These are phyloP conservation scores for Sparassis latifolia DNA, from an alignment of 1,284 basidiomycete species.

Conservation along the genomic window DNA sequence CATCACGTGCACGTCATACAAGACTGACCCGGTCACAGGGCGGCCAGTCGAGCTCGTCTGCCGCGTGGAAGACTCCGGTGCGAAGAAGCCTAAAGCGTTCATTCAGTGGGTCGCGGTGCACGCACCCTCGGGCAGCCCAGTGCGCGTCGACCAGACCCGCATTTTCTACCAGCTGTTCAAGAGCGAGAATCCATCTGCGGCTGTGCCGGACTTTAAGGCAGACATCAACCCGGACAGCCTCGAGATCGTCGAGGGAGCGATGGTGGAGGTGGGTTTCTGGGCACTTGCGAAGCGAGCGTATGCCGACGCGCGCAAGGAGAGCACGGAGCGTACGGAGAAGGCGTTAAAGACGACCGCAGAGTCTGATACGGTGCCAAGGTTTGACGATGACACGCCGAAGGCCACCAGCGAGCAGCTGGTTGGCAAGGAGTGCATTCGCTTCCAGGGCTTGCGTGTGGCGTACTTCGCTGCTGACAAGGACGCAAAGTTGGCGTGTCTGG, in stretches of 20 bases:
- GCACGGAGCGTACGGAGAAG: slow-evolving; percentile 59
- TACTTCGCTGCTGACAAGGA: slow-evolving; percentile 96
- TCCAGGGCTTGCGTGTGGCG: slow-evolving; percentile 94
- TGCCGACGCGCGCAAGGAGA: slow-evolving; percentile 60
- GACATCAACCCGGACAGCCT: slow-evolving; percentile 80
- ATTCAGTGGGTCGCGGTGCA: slow-evolving; percentile 98
- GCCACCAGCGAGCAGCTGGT: slow-evolving; percentile 78
- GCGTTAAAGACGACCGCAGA: slow-evolving; percentile 44
- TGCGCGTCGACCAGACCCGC: slow-evolving; percentile 83
- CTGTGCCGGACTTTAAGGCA: slow-evolving; percentile 61
- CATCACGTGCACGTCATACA: slow-evolving; percentile 90
- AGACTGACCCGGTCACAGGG: slow-evolving; percentile 66
- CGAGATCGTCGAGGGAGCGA: slow-evolving; percentile 72
- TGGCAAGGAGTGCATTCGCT: slow-evolving; percentile 90
- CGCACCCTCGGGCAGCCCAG: slow-evolving; percentile 70
- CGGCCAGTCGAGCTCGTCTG: slow-evolving; percentile 77
- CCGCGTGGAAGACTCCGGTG: slow-evolving; percentile 61
- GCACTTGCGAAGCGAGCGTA: slow-evolving; percentile 69
- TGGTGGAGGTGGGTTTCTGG: slow-evolving; percentile 92
- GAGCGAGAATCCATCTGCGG: slow-evolving; percentile 81
- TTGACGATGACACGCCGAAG: slow-evolving; percentile 49
- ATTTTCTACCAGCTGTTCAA: slow-evolving; percentile 95
- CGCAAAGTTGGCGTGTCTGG: slow-evolving; percentile 57
- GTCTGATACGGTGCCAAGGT: slow-evolving; percentile 14
- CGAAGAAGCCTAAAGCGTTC: slow-evolving; percentile 89